Percentiles rank a stretch among this genome's conserved stretches.
These are phyloP conservation scores for Suillus decipiens DNA, from an alignment of 768 basidiomycete species.

Conservation along the genomic window DNA sequence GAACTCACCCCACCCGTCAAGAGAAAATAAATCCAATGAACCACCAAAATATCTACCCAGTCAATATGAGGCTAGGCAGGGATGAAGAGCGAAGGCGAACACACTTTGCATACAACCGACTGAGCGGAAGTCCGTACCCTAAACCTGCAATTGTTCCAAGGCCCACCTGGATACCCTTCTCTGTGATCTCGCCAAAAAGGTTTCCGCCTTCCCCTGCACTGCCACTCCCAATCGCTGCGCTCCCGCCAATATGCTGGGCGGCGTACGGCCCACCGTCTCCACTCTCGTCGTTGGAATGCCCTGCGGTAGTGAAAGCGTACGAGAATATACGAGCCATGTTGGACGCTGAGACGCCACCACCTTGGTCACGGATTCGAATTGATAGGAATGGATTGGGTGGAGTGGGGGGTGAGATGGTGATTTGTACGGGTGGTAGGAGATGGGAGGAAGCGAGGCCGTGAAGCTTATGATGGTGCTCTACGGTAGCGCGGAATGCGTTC, in stretches of 20 bases:
- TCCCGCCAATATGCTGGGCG: slow-evolving; percentile 75
- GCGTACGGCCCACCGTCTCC: slow-evolving; percentile 68
- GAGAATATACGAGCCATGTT: slow-evolving; percentile 84
- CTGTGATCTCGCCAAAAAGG: slow-evolving; percentile 77
- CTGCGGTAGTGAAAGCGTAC: slow-evolving; percentile 90
- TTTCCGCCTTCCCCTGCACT: slow-evolving; percentile 44
- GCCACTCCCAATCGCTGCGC: slow-evolving; percentile 57
- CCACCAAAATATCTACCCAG: slow-evolving; percentile 78
- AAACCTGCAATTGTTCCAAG: slow-evolving; percentile 90
- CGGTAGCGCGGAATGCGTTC: slow-evolving; percentile 88
- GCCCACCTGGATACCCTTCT: slow-evolving; percentile 74
- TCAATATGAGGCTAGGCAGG: slow-evolving; percentile 2
- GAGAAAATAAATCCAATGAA: slow-evolving; percentile 73
- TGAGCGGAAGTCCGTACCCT: slow-evolving; percentile 87
- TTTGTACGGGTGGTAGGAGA: slow-evolving; percentile 59
- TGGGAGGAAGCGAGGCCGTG: slow-evolving; percentile 36
- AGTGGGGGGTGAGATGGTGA: slow-evolving; percentile 67
- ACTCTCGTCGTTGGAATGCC: slow-evolving; percentile 44
- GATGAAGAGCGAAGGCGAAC: slow-evolving; percentile 14
- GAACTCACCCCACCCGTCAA: slow-evolving; percentile 80
- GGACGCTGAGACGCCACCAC: slow-evolving; percentile 76
- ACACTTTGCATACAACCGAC: slow-evolving; percentile 66
- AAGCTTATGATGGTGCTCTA: slow-evolving; percentile 65
- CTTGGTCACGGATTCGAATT: slow-evolving; percentile 81
- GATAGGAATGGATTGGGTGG: slow-evolving; percentile 56